phyloP scores from a whole-genome alignment of 2,329 filamentous ascomycete species.

The Talaromyces sp. region DNA sequence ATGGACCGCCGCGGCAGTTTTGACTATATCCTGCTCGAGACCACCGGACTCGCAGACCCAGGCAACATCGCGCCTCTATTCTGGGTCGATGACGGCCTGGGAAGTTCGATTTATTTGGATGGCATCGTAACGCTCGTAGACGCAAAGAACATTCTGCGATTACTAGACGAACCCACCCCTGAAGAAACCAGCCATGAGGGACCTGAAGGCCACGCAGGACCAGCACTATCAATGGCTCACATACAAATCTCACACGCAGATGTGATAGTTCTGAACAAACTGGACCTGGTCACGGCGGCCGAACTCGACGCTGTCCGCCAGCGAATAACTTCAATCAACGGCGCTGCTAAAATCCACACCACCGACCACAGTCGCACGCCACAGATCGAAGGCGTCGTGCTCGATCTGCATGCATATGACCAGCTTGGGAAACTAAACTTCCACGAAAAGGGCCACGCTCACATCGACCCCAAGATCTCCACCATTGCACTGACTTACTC shows the following conservation, averaged over 20 bases:
- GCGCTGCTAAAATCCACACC: slow-evolving; percentile 74
- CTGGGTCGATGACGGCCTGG: slow-evolving; percentile 94
- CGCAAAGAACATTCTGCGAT: slow-evolving; percentile 82
- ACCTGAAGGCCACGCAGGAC: slow-evolving; percentile 45
- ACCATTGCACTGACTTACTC: slow-evolving; percentile 70
- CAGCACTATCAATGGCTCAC: slow-evolving; percentile 84
- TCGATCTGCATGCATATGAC: slow-evolving; percentile 92
- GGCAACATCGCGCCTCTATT: slow-evolving; percentile 94
- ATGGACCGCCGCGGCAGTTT: slow-evolving; percentile 93
- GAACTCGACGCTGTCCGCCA: slow-evolving; percentile 65
- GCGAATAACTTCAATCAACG: slow-evolving; percentile 80
- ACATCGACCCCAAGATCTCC: slow-evolving; percentile 83
- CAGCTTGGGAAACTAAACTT: slow-evolving; percentile 69
- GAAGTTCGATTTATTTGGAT: slow-evolving; percentile 92
- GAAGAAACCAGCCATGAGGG: slow-evolving; percentile 28
- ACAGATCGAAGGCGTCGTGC: slow-evolving; percentile 73
- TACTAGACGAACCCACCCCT: slow-evolving; percentile 62
- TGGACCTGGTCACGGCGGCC: slow-evolving; percentile 68
- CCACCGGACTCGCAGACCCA: slow-evolving; percentile 89
- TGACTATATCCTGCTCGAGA: slow-evolving; percentile 96
- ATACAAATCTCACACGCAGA: slow-evolving; percentile 96
- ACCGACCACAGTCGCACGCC: slow-evolving; percentile 78
- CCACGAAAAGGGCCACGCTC: slow-evolving; percentile 73
- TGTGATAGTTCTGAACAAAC: slow-evolving; percentile 90
- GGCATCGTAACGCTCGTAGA: slow-evolving; percentile 95